Evolutionary conservation across 2,329 filamentous ascomycete species (phyloP).

Genomic region (Fusarium caatingaense): DNA sequence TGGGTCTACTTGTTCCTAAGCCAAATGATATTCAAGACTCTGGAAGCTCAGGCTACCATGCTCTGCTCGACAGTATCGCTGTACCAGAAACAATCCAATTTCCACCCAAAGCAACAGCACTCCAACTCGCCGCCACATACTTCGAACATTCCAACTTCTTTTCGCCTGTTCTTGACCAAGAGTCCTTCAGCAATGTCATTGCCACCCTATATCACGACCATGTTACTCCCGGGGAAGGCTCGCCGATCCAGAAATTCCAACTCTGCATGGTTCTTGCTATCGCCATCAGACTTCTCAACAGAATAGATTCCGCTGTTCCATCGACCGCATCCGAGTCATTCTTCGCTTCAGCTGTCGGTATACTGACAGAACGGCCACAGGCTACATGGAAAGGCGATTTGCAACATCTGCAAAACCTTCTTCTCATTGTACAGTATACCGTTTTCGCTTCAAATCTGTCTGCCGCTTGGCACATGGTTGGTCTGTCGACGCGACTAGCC

Average conservation of each 20-base stretch:
- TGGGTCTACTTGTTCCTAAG: background rate
- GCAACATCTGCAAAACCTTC: slow-evolving; percentile 22
- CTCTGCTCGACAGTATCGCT: slow-evolving; percentile 13
- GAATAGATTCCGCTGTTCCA: slow-evolving; percentile 22
- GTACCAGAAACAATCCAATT: slow-evolving; percentile 2
- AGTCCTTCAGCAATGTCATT: slow-evolving; percentile 16
- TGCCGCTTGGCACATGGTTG: slow-evolving; percentile 36
- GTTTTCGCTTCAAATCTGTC: slow-evolving; percentile 31
- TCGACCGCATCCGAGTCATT: slow-evolving; percentile 23
- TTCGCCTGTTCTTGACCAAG: slow-evolving; percentile 39
- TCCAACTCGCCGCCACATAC: slow-evolving; percentile 38
- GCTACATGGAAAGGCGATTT: slow-evolving; percentile 26
- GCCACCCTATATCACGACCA: slow-evolving; percentile 14
- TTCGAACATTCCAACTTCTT: slow-evolving; percentile 48
- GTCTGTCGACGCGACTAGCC: slow-evolving; percentile 24
- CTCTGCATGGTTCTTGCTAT: slow-evolving; percentile 26
- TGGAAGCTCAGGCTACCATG: slow-evolving; percentile 4
- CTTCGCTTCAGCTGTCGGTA: slow-evolving; percentile 13
- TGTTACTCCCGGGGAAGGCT: accelerated
- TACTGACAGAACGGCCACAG: slow-evolving; percentile 7
- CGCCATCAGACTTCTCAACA: slow-evolving; percentile 30
- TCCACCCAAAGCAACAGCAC: slow-evolving; percentile 13
- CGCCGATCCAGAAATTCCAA: slow-evolving; percentile 1
- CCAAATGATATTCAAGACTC: background rate
- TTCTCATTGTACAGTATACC: slow-evolving; percentile 31